Evolutionary conservation across 1,284 basidiomycete species (phyloP).

Genomic region (Ustilago lituana): DNA sequence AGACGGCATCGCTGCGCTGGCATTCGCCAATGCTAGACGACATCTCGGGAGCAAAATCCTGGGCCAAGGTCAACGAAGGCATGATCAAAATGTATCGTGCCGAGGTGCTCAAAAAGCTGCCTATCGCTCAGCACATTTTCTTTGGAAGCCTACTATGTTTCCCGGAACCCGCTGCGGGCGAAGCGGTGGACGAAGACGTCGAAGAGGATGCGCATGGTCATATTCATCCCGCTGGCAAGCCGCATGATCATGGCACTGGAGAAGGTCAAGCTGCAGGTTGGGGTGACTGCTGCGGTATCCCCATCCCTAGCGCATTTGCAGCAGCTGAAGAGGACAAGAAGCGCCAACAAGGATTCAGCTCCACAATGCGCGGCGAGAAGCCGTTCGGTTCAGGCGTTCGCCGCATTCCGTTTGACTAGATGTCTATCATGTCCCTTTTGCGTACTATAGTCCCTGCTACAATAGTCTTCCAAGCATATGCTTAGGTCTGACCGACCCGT

Average conservation of each 20-base stretch:
- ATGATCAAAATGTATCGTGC: conserved; percentile 99
- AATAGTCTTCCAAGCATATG: too few species aligned
- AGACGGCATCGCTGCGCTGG: conserved; percentile 94
- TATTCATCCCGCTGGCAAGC: conserved; percentile 68
- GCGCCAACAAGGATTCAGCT: conserved; percentile 31
- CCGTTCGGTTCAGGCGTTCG: conserved; percentile 30
- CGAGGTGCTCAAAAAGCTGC: conserved; percentile 93
- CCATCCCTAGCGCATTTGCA: conserved; percentile 69
- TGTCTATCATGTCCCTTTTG: too few species aligned
- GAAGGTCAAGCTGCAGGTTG: conserved; percentile 73
- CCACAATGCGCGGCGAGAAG: conserved; percentile 31
- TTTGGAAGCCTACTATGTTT: conserved; percentile 87
- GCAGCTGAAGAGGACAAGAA: conserved; percentile 64
- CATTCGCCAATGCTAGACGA: conserved; percentile 99
- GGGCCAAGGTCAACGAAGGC: conserved; percentile 96
- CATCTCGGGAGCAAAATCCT: conserved; percentile 94
- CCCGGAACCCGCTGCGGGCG: conserved; percentile 69
- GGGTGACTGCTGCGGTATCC: conserved; percentile 78
- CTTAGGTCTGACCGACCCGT: too few species aligned
- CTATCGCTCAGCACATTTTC: conserved; percentile 94
- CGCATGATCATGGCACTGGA: conserved; percentile 63
- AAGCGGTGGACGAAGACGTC: conserved; percentile 69
- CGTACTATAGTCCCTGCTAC: too few species aligned
- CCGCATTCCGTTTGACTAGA: conserved; percentile 45
- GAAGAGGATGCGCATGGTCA: conserved; percentile 73